phyloP scores from a whole-genome alignment of 352 stramenopile species.

The Phytopythium kandeliae region DNA sequence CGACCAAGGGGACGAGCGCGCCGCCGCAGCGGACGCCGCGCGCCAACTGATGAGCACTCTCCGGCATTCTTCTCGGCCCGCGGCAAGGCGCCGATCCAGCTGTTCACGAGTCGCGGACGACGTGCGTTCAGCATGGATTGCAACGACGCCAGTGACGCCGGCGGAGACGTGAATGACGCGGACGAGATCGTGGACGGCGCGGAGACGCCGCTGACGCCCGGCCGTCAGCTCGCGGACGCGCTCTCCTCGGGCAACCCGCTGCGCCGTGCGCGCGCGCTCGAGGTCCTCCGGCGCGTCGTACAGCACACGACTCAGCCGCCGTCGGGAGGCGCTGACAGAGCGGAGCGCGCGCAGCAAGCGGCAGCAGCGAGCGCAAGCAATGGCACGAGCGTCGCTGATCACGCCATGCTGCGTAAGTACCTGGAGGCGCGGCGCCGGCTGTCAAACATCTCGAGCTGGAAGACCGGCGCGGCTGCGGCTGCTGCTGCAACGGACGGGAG shows the following conservation, averaged over 20 bases:
- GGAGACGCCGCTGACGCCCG: conserved; percentile 19
- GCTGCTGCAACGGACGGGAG: neutral
- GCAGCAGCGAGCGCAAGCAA: neutral
- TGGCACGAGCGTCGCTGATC: conserved; percentile 15
- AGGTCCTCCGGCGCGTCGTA: conserved; percentile 43
- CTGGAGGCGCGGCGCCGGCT: conserved; percentile 36
- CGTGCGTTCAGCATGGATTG: conserved; percentile 6
- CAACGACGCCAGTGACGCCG: neutral
- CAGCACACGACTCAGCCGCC: conserved; percentile 24
- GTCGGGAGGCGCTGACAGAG: no score
- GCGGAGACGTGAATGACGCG: conserved; percentile 2
- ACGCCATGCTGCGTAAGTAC: conserved; percentile 45
- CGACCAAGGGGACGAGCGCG: no score
- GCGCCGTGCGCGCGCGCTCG: conserved; percentile 42
- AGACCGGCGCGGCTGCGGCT: neutral
- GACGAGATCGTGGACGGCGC: conserved; percentile 3
- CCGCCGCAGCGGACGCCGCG: conserved; percentile 1
- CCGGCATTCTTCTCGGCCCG: conserved; percentile 2
- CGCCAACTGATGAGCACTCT: neutral
- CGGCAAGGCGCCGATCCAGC: no score
- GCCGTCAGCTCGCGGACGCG: conserved; percentile 51
- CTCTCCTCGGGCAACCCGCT: conserved; percentile 52
- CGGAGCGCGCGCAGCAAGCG: conserved; percentile 12
- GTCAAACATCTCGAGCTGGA: conserved; percentile 17
- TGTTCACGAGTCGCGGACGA: neutral